Conservation (phyloP, 2,329 filamentous ascomycete species). For the Colletotrichum neosansevieriae region DNA sequence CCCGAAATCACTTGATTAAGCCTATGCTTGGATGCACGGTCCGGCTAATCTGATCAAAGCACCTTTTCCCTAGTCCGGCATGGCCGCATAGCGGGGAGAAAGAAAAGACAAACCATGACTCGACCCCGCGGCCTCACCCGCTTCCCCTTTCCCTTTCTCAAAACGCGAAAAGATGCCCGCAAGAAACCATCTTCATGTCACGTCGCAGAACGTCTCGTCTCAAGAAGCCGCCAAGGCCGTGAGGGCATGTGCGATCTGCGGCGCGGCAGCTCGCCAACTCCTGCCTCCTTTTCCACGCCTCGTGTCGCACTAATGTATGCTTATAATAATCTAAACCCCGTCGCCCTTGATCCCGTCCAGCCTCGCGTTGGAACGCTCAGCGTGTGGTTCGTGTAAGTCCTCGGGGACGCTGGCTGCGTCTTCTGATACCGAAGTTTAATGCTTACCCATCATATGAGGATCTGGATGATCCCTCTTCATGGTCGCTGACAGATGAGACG, state of each 20-base stretch:
- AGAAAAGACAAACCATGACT: not conserved
- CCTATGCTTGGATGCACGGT: too few species aligned
- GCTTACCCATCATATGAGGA: not conserved
- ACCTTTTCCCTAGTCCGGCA: not conserved
- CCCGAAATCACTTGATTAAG: too few species aligned
- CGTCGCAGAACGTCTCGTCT: slow-evolving; percentile 31
- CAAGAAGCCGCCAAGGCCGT: slow-evolving; percentile 13
- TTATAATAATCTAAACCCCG: slow-evolving; percentile 14
- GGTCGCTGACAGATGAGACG: not conserved
- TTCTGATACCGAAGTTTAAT: slow-evolving; percentile 7
- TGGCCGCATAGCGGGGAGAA: too few species aligned
- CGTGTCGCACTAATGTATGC: slow-evolving; percentile 16
- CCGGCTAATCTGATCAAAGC: not conserved
- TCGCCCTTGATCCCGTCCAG: not conserved
- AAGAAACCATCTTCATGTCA: slow-evolving; percentile 24
- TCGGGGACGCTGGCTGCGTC: not conserved
- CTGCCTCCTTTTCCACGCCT: not conserved
- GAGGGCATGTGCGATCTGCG: slow-evolving; percentile 21
- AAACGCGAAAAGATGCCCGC: slow-evolving; percentile 2
- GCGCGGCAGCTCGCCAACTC: slow-evolving; percentile 32
- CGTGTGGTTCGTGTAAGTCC: not conserved
- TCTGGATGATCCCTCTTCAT: not conserved
- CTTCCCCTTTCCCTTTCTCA: slow-evolving; percentile 1
- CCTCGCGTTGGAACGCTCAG: not conserved
- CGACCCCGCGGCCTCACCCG: slow-evolving; percentile 11